Base-by-base conservation (phyloP, 768 basidiomycete genomes). In the Mycena belliarum region DNA sequence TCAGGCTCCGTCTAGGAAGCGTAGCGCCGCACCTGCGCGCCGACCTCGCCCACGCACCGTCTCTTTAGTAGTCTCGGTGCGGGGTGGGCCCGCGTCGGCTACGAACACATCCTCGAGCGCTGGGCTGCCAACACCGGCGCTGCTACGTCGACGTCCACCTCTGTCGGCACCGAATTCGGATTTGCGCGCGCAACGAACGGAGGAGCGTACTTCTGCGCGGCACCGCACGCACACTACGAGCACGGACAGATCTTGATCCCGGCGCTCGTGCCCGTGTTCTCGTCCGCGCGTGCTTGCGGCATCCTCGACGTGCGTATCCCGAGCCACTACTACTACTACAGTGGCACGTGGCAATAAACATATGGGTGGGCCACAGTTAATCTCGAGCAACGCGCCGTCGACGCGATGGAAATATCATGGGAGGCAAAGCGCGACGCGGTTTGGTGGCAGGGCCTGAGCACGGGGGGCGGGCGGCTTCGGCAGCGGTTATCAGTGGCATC, bases 391-490 rank as follows among this genome's bases (percentile, higher is more conserved):
- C 86, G 87, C 63, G 86, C 86, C 8, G 81, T 89, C 3, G 96
- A 98, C 63, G 78, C 85, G 52, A 89, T 93, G 87, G 95, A 98
- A 66, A 70, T 84, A 0, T 83, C 90, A 1, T 99, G 96, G 96
- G 88, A 91, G 52, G 75, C 87, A 59, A 98, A 98, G 75, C 74
- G 77, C n/a, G 83, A 93, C 69, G 84, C 83, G 67, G 82, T 98
- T 40, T 95, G 95, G 71, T 99, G 96, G 93, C 77, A 97, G 43
- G 97, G 97, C 12, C 93, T 95, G 3, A 96, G 93, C 0, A 98
- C 96, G 0, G 97, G 97, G 53, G 95, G 95, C 1, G 95, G 95
- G 28, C 91, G 94, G 95, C 0, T 96, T 91, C 68, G 75, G 91
- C 3, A 74, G 84, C 2, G 82, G 86, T 61, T 97, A 95, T 64